phyloP scores from a whole-genome alignment of 768 basidiomycete species.

The Pleurotus eryngii region DNA sequence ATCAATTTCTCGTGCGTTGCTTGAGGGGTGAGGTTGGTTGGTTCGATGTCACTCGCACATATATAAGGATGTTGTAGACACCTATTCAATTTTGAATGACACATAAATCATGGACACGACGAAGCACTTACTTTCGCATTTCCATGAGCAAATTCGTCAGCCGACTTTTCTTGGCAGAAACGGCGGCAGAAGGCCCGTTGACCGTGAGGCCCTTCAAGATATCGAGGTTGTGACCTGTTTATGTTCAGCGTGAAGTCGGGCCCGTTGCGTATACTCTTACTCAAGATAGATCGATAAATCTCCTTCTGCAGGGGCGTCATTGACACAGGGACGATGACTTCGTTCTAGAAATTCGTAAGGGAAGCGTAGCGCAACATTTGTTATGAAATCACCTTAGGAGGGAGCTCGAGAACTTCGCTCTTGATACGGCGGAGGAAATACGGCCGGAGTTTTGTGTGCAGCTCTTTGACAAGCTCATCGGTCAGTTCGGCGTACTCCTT shows the following conservation, averaged over 20 bases:
- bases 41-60: constrained; percentile 77
- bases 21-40: constrained; percentile 46
- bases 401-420: constrained; percentile 88
- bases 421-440: constrained; percentile 95
- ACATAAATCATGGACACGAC: not conserved
- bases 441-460: constrained; percentile 77
- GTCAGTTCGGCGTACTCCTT: constrained; percentile 73
- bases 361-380: no score
- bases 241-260: not conserved
- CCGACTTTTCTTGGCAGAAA: constrained; percentile 43
- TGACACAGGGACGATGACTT: constrained; percentile 88
- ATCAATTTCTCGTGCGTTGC: constrained; percentile 80
- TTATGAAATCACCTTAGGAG: constrained; percentile 65
- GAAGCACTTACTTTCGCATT: constrained; percentile 64
- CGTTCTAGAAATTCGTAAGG: constrained; percentile 50
- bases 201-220: constrained; percentile 45
- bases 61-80: constrained; percentile 93
- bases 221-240: constrained; percentile 67
- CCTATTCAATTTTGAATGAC: constrained; percentile 31
- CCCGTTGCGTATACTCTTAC: constrained; percentile 34
- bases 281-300: constrained; percentile 82
- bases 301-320: constrained; percentile 86
- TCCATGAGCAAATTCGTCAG: constrained; percentile 88
- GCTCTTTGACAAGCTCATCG: constrained; percentile 74
- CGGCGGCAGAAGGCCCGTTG: constrained; percentile 41